A percentile compares a stretch with the other conserved stretches of the same genome.
Conservation (phyloP, 192 early-diverging fungal genomes). For the Martensiomyces pterosporus region DNA sequence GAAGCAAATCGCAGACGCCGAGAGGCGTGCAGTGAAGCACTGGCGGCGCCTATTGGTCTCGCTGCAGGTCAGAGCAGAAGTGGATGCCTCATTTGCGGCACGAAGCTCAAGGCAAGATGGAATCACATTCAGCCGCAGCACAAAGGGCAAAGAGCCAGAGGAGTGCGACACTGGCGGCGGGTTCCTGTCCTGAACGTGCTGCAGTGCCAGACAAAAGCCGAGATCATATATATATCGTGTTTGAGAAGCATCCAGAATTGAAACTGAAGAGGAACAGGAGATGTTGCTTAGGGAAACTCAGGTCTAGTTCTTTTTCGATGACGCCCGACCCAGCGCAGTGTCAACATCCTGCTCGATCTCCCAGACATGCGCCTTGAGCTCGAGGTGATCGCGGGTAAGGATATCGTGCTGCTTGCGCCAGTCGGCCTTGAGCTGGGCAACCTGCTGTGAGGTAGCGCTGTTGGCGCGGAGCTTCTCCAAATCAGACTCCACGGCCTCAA, state of each 20-base stretch:
- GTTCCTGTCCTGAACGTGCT: constrained; percentile 5
- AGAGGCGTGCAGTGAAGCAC: constrained; percentile 18
- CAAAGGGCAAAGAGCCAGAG: not conserved
- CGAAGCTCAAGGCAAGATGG: constrained; percentile 21
- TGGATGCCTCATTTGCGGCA: constrained; percentile 36
- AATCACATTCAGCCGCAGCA: not conserved
- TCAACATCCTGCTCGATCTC: constrained; percentile 54
- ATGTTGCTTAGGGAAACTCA: too few relatives aligned
- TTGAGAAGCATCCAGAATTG: too few relatives aligned
- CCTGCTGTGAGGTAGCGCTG: constrained; percentile 58
- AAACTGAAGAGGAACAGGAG: too few relatives aligned
- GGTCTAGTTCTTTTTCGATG: constrained; percentile 10
- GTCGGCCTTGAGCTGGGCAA: constrained; percentile 39
- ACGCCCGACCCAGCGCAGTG: constrained; percentile 20
- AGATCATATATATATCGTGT: too few relatives aligned
- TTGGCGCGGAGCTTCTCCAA: constrained; percentile 52
- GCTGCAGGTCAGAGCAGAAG: constrained; percentile 38
- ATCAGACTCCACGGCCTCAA: constrained; percentile 69
- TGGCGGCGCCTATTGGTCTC: constrained; percentile 35
- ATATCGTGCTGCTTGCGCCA: constrained; percentile 59
- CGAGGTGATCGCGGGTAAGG: constrained; percentile 75
- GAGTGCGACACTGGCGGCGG: constrained; percentile 15
- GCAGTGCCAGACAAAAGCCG: too few relatives aligned
- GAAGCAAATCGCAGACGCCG: not conserved
- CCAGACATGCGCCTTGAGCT: constrained; percentile 81